These are phyloP conservation scores for Chlamydomonas schloesseri DNA, from an alignment of 139 green algal species.

Conservation along the genomic window DNA sequence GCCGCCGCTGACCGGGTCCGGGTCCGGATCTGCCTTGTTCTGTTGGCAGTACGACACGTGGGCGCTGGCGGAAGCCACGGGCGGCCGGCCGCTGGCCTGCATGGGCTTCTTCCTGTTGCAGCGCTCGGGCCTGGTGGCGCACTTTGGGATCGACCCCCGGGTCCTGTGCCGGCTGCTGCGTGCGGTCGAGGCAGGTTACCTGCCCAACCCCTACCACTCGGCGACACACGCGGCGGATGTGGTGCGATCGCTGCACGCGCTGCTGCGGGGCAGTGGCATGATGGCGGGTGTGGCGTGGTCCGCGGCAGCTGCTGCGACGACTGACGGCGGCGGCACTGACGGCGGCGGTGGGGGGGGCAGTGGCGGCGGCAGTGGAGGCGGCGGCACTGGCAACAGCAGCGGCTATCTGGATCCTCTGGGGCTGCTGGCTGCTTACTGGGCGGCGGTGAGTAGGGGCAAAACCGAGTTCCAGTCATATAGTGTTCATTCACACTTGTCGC, in stretches of 20 bases:
- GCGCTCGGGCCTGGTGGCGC: constrained; percentile 6
- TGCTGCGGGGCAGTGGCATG: constrained; percentile 42
- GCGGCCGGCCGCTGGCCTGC: constrained; percentile 49
- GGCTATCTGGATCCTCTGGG: constrained; percentile 22
- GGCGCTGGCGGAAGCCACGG: constrained; percentile 41
- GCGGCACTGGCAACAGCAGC: too few relatives aligned
- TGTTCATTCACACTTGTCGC: too few relatives aligned
- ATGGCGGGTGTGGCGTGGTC: background rate
- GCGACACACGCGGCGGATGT: constrained; percentile 65
- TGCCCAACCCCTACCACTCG: constrained; percentile 65
- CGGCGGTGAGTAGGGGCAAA: background rate
- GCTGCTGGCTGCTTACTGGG: background rate
- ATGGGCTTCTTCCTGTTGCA: constrained; percentile 53
- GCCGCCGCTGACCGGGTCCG: too few relatives aligned
- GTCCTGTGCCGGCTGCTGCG: constrained; percentile 28
- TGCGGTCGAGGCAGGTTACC: constrained; percentile 52
- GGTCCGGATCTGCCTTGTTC: background rate
- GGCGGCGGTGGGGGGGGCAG: too few relatives aligned
- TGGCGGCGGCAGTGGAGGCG: too few relatives aligned
- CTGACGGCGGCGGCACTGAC: too few relatives aligned
- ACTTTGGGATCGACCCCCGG: background rate
- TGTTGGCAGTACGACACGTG: constrained; percentile 62
- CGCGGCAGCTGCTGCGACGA: too few relatives aligned
- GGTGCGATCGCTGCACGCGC: constrained; percentile 54
- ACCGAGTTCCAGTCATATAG: too few relatives aligned